A percentile compares a stretch with the other conserved stretches of the same genome.
Conservation (phyloP, 2,329 filamentous ascomycete species). For the Calonectria fujianensis region DNA sequence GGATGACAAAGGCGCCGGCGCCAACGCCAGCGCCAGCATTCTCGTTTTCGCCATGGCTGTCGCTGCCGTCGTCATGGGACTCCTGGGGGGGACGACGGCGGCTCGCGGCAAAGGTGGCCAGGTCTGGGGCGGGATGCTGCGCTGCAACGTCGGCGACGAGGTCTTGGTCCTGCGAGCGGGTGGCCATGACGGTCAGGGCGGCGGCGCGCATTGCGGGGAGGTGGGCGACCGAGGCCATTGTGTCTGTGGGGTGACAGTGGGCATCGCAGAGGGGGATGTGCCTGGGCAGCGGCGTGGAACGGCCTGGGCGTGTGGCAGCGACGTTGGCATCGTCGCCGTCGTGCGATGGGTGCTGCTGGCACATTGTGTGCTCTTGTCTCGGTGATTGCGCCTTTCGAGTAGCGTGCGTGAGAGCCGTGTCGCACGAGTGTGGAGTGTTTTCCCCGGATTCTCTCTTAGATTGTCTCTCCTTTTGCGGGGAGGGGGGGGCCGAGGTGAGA, state of each 20-base stretch:
- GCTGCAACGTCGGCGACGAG: constrained; percentile 79
- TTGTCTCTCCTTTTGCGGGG: constrained; percentile 4
- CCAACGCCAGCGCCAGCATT: neutral
- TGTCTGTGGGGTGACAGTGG: constrained; percentile 90
- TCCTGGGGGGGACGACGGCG: neutral
- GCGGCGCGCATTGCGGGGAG: constrained; percentile 80
- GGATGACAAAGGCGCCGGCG: constrained; percentile 64
- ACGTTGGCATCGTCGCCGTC: neutral
- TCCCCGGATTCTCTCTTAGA: constrained; percentile 23
- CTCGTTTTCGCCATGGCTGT: neutral
- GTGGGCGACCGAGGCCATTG: constrained; percentile 75
- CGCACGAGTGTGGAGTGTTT: constrained; percentile 14
- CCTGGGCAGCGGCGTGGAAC: constrained; percentile 75
- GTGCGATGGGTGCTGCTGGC: constrained; percentile 25
- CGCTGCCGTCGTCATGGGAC: constrained; percentile 4
- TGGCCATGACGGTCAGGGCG: constrained; percentile 84
- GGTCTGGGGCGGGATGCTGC: constrained; percentile 68
- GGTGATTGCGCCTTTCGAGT: constrained; percentile 13
- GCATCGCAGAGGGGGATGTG: constrained; percentile 83
- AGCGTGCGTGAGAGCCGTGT: constrained; percentile 8
- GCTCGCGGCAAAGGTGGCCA: constrained; percentile 16
- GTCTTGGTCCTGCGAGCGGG: constrained; percentile 83
- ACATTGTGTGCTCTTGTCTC: constrained; percentile 3
- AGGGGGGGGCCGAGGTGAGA: constrained; percentile 1
- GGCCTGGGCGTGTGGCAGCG: neutral